Evolutionary conservation across 441 rosid species (phyloP).

Genomic region (Erodium moschatum): DNA sequence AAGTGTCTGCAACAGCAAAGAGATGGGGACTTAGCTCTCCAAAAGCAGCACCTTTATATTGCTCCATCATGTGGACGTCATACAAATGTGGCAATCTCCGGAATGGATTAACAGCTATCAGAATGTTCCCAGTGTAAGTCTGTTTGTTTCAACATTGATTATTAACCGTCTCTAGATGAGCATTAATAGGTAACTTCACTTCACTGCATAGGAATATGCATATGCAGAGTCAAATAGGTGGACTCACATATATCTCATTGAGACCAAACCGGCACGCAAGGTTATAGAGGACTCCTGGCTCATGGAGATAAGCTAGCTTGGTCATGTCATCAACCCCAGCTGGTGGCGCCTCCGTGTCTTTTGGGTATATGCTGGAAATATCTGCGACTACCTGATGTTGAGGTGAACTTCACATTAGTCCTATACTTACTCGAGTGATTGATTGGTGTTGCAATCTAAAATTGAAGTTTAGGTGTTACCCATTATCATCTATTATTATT

Average conservation of each 20-base stretch:
- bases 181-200: too few species aligned
- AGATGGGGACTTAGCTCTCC: constrained; percentile 99
- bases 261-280: constrained; percentile 89
- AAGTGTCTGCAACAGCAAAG: constrained; percentile 94
- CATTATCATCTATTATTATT: too few species aligned
- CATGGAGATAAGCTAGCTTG: constrained; percentile 94
- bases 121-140: constrained; percentile 99
- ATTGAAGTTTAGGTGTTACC: too few species aligned
- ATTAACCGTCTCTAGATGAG: background rate
- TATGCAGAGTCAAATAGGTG: background rate
- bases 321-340: constrained; percentile 99
- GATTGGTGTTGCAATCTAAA: too few species aligned
- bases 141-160: constrained; percentile 23
- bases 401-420: constrained; percentile 17
- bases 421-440: too few species aligned
- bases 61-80: constrained; percentile 99
- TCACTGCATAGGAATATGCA: too few species aligned
- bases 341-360: constrained; percentile 93
- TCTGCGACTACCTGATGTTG: constrained; percentile 63
- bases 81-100: constrained; percentile 97
- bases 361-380: constrained; percentile 71
- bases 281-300: constrained; percentile 93
- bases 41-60: constrained; percentile 92
- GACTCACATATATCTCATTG: constrained; percentile 87
- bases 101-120: constrained; percentile 94